Conservation (phyloP, 2,329 filamentous ascomycete species). For the Acarospora socialis region DNA sequence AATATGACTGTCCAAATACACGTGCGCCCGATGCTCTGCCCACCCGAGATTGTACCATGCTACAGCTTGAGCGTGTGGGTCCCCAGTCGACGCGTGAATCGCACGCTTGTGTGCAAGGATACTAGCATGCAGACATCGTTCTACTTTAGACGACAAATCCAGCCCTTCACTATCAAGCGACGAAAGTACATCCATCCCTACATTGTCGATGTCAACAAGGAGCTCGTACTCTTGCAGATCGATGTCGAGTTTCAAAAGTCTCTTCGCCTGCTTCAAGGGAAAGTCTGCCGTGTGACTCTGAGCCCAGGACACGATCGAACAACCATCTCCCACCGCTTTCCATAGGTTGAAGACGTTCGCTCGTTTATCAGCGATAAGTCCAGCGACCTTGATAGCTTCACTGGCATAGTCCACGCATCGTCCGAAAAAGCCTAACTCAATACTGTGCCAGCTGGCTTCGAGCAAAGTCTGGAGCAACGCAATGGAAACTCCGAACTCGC, state of each 20-base stretch:
- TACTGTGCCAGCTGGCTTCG: slow-evolving; percentile 61
- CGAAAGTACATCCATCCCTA: slow-evolving; percentile 30
- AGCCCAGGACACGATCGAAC: slow-evolving; percentile 66
- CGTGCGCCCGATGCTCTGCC: slow-evolving; percentile 74
- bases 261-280: slow-evolving; percentile 40
- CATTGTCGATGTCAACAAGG: slow-evolving; percentile 55
- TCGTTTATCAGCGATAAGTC: slow-evolving; percentile 44
- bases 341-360: slow-evolving; percentile 79
- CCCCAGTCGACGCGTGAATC: slow-evolving; percentile 55
- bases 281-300: slow-evolving; percentile 52
- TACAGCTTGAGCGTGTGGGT: slow-evolving; percentile 81
- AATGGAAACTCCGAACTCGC: slow-evolving; percentile 75
- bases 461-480: slow-evolving; percentile 78
- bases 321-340: slow-evolving; percentile 84
- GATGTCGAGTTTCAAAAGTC: slow-evolving; percentile 43
- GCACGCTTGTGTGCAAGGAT: slow-evolving; percentile 82
- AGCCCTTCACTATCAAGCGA: slow-evolving; percentile 21
- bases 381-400: slow-evolving; percentile 55
- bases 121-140: slow-evolving; percentile 47
- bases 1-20: slow-evolving; percentile 38
- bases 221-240: slow-evolving; percentile 44
- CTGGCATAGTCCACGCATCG: slow-evolving; percentile 59
- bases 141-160: slow-evolving; percentile 30
- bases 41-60: slow-evolving; percentile 95
- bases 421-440: slow-evolving; percentile 77